Percentiles rank a stretch among this genome's conserved stretches.
These are phyloP conservation scores for Auricularia auricula-judae DNA, from an alignment of 768 basidiomycete species.

Conservation along the genomic window DNA sequence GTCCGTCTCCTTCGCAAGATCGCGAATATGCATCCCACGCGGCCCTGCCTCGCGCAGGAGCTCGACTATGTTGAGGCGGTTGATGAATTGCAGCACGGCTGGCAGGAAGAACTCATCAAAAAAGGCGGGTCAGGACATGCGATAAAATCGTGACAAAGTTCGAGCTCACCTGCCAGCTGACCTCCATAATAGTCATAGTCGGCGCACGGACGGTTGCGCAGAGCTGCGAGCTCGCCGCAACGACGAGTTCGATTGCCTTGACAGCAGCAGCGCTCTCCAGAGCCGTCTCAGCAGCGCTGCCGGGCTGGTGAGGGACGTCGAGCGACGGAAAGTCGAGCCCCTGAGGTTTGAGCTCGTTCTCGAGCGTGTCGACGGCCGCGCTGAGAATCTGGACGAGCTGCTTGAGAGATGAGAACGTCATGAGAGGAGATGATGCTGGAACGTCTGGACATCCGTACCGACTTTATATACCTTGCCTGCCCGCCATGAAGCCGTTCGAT, in stretches of 20 bases:
- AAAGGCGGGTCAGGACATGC: background rate
- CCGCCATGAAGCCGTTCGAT: no score
- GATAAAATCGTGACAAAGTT: slow-evolving; percentile 5
- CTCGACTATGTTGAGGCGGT: slow-evolving; percentile 61
- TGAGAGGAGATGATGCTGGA: background rate
- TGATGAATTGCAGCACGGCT: slow-evolving; percentile 60
- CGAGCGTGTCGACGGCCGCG: slow-evolving; percentile 57
- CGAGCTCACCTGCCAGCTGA: slow-evolving; percentile 49
- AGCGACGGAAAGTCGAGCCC: slow-evolving; percentile 54
- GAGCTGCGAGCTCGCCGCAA: slow-evolving; percentile 61
- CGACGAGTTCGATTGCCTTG: slow-evolving; percentile 23
- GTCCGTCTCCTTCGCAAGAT: slow-evolving; percentile 20
- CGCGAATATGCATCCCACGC: slow-evolving; percentile 36
- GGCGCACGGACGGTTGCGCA: slow-evolving; percentile 52
- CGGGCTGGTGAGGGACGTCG: slow-evolving; percentile 34
- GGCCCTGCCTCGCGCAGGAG: slow-evolving; percentile 57
- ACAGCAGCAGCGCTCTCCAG: slow-evolving; percentile 30
- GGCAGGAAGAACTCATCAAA: slow-evolving; percentile 65
- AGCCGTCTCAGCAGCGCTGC: slow-evolving; percentile 34
- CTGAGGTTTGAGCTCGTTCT: slow-evolving; percentile 20
- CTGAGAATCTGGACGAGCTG: slow-evolving; percentile 34
- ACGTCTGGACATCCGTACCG: no score
- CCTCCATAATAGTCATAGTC: slow-evolving; percentile 62
- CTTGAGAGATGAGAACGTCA: background rate
- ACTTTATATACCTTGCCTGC: no score